Percentiles rank a stretch among this genome's conserved stretches.
Evolutionary conservation across 2,329 filamentous ascomycete species (phyloP).

Genomic region (Arthrobotrys sinensis): DNA sequence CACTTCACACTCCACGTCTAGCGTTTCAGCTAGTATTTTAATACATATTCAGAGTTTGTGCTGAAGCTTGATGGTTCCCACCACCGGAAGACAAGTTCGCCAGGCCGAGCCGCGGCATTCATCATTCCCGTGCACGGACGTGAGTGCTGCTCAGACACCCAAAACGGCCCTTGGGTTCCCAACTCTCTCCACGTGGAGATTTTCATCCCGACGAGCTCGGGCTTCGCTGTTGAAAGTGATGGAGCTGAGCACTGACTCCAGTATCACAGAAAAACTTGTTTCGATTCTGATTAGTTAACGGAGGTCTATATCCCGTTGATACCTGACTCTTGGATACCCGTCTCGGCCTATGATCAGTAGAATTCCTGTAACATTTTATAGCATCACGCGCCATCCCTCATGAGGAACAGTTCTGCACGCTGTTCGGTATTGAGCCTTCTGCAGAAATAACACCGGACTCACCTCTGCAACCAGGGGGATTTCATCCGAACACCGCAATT

Average conservation of each 20-base stretch:
- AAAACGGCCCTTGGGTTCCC: conserved; percentile 1
- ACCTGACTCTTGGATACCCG: conserved; percentile 7
- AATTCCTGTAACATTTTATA: conserved; percentile 28
- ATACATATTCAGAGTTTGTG: background rate
- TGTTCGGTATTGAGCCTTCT: conserved; percentile 25
- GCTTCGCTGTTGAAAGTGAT: conserved; percentile 22
- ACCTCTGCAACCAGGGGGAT: conserved; percentile 27
- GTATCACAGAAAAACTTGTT: conserved; percentile 25
- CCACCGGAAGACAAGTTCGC: conserved; percentile 11
- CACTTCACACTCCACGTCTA: conserved; percentile 1
- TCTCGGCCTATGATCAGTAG: background rate
- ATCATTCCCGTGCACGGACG: conserved; percentile 38
- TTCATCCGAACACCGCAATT: conserved; percentile 61
- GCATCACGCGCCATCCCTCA: conserved; percentile 53
- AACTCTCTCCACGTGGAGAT: conserved; percentile 36
- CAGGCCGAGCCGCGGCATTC: conserved; percentile 32
- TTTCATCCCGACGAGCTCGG: conserved; percentile 20
- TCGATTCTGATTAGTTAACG: conserved; percentile 16
- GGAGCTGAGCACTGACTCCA: conserved; percentile 15
- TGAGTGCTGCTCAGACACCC: background rate
- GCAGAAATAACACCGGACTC: conserved; percentile 25
- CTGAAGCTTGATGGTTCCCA: conserved; percentile 9
- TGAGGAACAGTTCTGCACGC: conserved; percentile 29
- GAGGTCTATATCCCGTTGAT: conserved; percentile 30
- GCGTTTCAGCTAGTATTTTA: conserved; percentile 20